Percentiles rank a stretch among this genome's conserved stretches.
Evolutionary conservation across 1,284 basidiomycete species (phyloP).

Genomic region (Heterobasidion irregulare): DNA sequence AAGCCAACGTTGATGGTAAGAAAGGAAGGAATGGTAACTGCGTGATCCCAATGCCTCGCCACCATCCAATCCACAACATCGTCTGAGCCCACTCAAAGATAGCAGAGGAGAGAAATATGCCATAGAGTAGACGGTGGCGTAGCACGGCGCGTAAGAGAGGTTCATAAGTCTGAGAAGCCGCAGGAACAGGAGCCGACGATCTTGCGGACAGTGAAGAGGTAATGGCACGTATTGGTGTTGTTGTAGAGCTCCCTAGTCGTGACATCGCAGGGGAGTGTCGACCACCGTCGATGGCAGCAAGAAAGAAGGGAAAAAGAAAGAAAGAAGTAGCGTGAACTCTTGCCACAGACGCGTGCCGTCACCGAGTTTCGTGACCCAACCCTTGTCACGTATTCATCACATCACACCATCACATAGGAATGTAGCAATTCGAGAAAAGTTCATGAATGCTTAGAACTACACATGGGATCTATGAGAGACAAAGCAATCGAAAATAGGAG

Average conservation of each 20-base stretch:
- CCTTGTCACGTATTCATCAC: too few species aligned
- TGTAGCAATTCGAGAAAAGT: too few species aligned
- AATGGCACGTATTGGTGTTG: conserved; percentile 1
- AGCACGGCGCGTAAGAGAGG: conserved; percentile 50
- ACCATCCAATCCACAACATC: conserved; percentile 28
- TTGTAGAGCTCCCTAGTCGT: not conserved
- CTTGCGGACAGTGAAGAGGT: conserved; percentile 30
- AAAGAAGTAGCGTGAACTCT: too few species aligned
- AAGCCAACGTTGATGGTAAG: conserved; percentile 24
- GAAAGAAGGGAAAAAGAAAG: not conserved
- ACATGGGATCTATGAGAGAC: too few species aligned
- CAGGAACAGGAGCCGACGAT: conserved; percentile 36
- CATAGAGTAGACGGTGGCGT: conserved; percentile 43
- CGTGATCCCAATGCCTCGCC: conserved; percentile 21
- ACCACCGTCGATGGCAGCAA: not conserved
- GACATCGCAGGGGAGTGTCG: not conserved
- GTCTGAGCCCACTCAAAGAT: conserved; percentile 36
- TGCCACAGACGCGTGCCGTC: too few species aligned
- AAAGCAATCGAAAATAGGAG: not conserved
- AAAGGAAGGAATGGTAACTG: conserved; percentile 29
- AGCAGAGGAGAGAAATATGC: conserved; percentile 42
- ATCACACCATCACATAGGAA: too few species aligned
- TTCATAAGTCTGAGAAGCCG: conserved; percentile 44
- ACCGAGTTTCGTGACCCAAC: too few species aligned
- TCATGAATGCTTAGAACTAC: too few species aligned